Evolutionary conservation across 1,284 basidiomycete genomes (phyloP).

Genomic region (Puccinia coronata): DNA sequence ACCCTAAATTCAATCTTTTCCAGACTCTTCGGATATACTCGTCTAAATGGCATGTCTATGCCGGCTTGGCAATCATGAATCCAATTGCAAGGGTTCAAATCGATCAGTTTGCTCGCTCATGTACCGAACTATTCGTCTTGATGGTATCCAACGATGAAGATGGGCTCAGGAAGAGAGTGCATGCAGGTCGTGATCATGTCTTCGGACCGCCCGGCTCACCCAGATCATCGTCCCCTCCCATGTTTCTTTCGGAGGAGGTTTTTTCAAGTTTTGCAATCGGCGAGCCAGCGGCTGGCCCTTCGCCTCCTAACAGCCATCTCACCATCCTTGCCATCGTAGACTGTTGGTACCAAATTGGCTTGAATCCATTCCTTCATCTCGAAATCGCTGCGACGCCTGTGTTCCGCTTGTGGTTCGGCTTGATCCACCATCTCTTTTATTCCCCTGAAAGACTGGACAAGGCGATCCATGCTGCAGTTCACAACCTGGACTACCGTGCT

Average conservation of each 20-base stretch:
- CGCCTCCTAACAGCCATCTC: slow-evolving; percentile 80
- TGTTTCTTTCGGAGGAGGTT: slow-evolving; percentile 81
- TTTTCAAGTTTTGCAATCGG: slow-evolving; percentile 87
- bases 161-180: slow-evolving; percentile 71
- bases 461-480: slow-evolving; percentile 74
- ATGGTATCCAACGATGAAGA: slow-evolving; percentile 80
- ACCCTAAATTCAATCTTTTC: neutral
- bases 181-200: slow-evolving; percentile 73
- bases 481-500: slow-evolving; percentile 77
- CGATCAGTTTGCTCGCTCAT: slow-evolving; percentile 80
- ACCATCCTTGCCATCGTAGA: slow-evolving; percentile 98
- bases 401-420: slow-evolving; percentile 95
- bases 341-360: slow-evolving; percentile 85
- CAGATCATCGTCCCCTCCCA: slow-evolving; percentile 63
- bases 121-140: slow-evolving; percentile 88
- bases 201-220: slow-evolving; percentile 65
- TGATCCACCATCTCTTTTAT: slow-evolving; percentile 92
- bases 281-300: slow-evolving; percentile 57
- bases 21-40: slow-evolving; percentile 85
- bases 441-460: slow-evolving; percentile 65
- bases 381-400: slow-evolving; percentile 92
- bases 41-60: slow-evolving; percentile 98
- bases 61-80: slow-evolving; percentile 93
- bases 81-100: slow-evolving; percentile 88
- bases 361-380: slow-evolving; percentile 88